Percentiles rank a stretch among this genome's conserved stretches.
Evolutionary conservation across 257 asterid species (phyloP).

Genomic region (Craterostigma plantagineum): DNA sequence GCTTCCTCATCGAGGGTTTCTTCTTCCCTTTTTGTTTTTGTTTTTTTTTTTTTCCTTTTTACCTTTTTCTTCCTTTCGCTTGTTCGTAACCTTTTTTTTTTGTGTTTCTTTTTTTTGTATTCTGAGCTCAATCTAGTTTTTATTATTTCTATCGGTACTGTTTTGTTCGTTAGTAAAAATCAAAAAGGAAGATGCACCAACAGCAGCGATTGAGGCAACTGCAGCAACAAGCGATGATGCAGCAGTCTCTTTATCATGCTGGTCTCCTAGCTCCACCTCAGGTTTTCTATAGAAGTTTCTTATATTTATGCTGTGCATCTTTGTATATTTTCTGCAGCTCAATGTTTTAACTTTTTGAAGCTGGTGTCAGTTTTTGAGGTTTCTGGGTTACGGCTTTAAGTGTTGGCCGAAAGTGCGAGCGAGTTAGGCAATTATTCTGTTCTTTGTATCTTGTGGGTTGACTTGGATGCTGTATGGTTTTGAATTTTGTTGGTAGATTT

Average conservation of each 20-base stretch:
- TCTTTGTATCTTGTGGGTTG: too few relatives aligned
- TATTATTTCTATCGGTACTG: conserved; percentile 6
- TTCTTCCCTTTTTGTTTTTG: too few relatives aligned
- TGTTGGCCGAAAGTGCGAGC: too few relatives aligned
- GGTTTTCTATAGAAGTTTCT: conserved; percentile 21
- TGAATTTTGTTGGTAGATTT: too few relatives aligned
- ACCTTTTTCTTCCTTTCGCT: neutral
- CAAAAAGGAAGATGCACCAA: conserved; percentile 43
- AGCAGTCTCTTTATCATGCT: conserved; percentile 76
- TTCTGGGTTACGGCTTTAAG: too few relatives aligned
- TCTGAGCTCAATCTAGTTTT: neutral
- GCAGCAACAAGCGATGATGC: conserved; percentile 86
- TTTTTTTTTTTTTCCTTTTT: conserved; percentile 6
- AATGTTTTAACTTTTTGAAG: too few relatives aligned
- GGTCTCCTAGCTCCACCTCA: conserved; percentile 89
- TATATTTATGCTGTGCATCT: too few relatives aligned
- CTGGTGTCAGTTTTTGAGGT: too few relatives aligned
- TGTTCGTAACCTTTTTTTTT: neutral
- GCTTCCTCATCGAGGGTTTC: too few relatives aligned
- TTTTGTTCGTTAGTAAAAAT: conserved; percentile 11
- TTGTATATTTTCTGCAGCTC: too few relatives aligned
- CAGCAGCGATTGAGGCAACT: conserved; percentile 62
- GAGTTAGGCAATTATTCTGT: too few relatives aligned
- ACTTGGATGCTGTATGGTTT: too few relatives aligned
- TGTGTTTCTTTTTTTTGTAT: conserved; percentile 26